phyloP scores from a whole-genome alignment of 2,329 filamentous ascomycete genomes.

The Bipolaris gigantea region DNA sequence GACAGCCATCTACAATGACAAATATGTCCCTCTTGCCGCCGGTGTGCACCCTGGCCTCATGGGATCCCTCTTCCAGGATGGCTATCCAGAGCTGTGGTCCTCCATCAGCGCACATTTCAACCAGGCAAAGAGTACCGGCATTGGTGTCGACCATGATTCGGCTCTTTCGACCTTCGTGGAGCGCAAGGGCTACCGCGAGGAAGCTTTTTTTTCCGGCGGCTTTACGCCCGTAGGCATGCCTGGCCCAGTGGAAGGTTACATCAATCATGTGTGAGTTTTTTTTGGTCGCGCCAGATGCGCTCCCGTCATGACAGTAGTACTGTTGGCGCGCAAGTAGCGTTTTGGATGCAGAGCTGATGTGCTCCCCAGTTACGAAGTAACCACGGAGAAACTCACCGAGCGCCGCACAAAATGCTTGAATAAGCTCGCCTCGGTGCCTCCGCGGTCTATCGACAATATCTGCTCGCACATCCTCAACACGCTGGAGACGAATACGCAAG shows the following conservation, averaged over 20 bases:
- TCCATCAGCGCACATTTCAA: constrained; percentile 31
- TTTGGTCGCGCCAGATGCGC: neutral
- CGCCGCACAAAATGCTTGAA: constrained; percentile 40
- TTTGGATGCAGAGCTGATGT: neutral
- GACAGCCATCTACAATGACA: constrained; percentile 41
- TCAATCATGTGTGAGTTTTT: constrained; percentile 12
- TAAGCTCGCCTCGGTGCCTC: constrained; percentile 31
- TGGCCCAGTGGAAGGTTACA: constrained; percentile 24
- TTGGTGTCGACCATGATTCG: constrained; percentile 31
- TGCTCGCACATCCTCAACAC: constrained; percentile 35
- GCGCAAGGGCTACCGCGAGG: constrained; percentile 35
- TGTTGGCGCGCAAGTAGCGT: neutral
- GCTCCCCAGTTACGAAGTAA: constrained; percentile 34
- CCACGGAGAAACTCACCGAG: constrained; percentile 35
- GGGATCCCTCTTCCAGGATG: constrained; percentile 33
- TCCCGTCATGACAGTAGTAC: neutral
- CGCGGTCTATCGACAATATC: constrained; percentile 23
- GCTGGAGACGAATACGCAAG: constrained; percentile 30
- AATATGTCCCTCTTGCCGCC: constrained; percentile 33
- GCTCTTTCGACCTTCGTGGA: constrained; percentile 29
- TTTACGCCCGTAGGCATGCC: constrained; percentile 37
- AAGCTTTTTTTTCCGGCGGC: constrained; percentile 38
- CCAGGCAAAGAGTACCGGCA: constrained; percentile 24
- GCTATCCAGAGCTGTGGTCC: constrained; percentile 36
- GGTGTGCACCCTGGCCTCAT: constrained; percentile 36